A percentile compares a stretch with the other conserved stretches of the same genome.
Evolutionary conservation across 2,329 filamentous ascomycete species (phyloP).

Genomic region (Harringtonia aguacate): DNA sequence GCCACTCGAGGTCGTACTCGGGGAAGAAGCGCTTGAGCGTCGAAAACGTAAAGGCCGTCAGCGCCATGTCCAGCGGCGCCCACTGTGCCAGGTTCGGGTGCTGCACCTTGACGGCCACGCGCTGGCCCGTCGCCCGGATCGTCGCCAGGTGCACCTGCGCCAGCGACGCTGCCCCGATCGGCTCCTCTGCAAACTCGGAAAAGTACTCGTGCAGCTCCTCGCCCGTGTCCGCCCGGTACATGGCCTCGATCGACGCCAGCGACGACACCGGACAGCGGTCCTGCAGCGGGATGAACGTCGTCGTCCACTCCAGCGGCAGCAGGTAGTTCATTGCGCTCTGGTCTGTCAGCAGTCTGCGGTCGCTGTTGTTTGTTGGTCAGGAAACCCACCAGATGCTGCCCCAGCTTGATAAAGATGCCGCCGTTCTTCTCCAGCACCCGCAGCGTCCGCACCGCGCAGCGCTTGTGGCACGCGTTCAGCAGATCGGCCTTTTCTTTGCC

Average conservation of each 20-base stretch:
- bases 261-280: conserved; percentile 93
- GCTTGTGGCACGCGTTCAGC: conserved; percentile 76
- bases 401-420: conserved; percentile 96
- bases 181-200: conserved; percentile 66
- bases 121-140: conserved; percentile 69
- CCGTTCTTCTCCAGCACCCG: conserved; percentile 88
- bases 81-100: conserved; percentile 84
- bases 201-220: conserved; percentile 72
- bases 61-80: conserved; percentile 74
- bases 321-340: conserved; percentile 92
- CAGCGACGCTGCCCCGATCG: conserved; percentile 86
- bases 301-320: conserved; percentile 83
- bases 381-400: conserved; percentile 66
- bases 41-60: conserved; percentile 83
- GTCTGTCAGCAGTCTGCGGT: conserved; percentile 12
- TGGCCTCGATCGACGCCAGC: conserved; percentile 70
- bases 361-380: no score
- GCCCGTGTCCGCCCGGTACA: conserved; percentile 81
- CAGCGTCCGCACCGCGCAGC: conserved; percentile 82
- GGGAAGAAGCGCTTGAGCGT: conserved; percentile 90
- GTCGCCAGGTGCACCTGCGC: conserved; percentile 90
- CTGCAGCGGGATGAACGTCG: conserved; percentile 90
- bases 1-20: conserved; percentile 94
- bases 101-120: conserved; percentile 93
- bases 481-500: conserved; percentile 54